Evolutionary conservation across 2,329 filamentous ascomycete genomes (phyloP).

Genomic region (Dryadomyces quercivorus): DNA sequence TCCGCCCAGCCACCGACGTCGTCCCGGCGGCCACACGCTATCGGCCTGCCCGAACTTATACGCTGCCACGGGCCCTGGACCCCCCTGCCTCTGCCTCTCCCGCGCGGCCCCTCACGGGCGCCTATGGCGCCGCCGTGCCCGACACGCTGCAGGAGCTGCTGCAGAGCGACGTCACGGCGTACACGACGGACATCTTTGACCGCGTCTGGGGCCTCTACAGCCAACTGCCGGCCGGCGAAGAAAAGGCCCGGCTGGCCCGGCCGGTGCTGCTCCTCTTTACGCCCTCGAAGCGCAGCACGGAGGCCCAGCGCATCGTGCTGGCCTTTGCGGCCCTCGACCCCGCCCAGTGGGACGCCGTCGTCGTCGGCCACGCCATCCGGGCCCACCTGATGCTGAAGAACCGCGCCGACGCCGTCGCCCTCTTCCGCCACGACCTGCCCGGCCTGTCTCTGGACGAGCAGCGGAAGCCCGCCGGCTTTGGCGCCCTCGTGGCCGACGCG

Average conservation of each 20-base stretch:
- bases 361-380: constrained; percentile 27
- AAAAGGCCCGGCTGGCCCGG: constrained; percentile 16
- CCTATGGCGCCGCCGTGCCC: constrained; percentile 1
- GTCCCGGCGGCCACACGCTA: background rate
- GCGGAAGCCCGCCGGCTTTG: constrained; percentile 23
- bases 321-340: constrained; percentile 27
- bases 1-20: background rate
- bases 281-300: constrained; percentile 27
- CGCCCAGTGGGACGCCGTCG: constrained; percentile 26
- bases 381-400: constrained; percentile 30
- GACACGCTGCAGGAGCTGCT: constrained; percentile 4
- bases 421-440: constrained; percentile 27
- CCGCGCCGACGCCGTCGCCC: constrained; percentile 22
- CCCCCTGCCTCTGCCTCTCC: too few species aligned
- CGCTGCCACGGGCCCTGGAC: too few species aligned
- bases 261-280: constrained; percentile 29
- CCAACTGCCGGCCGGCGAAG: constrained; percentile 20
- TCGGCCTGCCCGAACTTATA: background rate
- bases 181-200: constrained; percentile 18
- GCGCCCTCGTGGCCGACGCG: constrained; percentile 28
- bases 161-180: background rate
- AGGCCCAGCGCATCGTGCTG: constrained; percentile 31
- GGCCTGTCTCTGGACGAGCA: background rate
- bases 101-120: too few species aligned
- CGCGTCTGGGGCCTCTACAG: constrained; percentile 31